These are phyloP conservation scores for Coriaria nepalensis DNA, from an alignment of 306 rosid species.

Conservation along the genomic window DNA sequence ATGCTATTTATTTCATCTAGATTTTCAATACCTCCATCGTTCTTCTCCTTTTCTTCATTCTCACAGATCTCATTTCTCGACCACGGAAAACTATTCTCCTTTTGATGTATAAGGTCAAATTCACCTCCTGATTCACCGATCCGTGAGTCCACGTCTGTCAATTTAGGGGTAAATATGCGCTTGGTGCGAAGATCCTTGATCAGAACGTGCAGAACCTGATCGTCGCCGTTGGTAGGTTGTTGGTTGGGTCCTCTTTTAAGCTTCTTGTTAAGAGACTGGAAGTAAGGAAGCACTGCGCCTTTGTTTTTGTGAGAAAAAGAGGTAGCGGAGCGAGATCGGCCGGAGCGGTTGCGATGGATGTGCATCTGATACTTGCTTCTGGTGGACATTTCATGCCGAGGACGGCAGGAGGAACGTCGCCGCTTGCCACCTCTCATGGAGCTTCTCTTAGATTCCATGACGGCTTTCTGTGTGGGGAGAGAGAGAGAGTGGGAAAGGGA, in stretches of 20 bases:
- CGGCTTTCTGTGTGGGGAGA: neutral
- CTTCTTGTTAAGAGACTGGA: slow-evolving; percentile 2
- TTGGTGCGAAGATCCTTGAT: slow-evolving; percentile 59
- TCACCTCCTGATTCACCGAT: too few species aligned
- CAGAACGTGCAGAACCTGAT: neutral
- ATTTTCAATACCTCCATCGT: neutral
- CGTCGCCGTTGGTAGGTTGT: slow-evolving; percentile 2
- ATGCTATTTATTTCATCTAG: too few species aligned
- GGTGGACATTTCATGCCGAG: slow-evolving; percentile 8
- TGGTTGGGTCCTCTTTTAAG: neutral
- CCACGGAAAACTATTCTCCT: too few species aligned
- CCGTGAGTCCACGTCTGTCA: slow-evolving; percentile 4
- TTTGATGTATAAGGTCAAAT: too few species aligned
- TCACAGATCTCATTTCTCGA: too few species aligned
- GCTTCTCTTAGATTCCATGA: slow-evolving; percentile 26
- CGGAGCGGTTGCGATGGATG: slow-evolving; percentile 20
- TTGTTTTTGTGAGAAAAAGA: neutral
- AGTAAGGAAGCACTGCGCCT: neutral
- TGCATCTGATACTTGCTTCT: slow-evolving; percentile 17
- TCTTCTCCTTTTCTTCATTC: slow-evolving; percentile 3
- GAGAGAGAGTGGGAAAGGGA: slow-evolving; percentile 3
- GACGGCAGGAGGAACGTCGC: neutral
- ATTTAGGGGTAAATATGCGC: slow-evolving; percentile 44
- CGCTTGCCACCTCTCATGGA: slow-evolving; percentile 19
- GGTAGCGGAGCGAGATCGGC: neutral